Conservation (phyloP, 768 basidiomycete genomes). For the Termitomyces sp. region DNA sequence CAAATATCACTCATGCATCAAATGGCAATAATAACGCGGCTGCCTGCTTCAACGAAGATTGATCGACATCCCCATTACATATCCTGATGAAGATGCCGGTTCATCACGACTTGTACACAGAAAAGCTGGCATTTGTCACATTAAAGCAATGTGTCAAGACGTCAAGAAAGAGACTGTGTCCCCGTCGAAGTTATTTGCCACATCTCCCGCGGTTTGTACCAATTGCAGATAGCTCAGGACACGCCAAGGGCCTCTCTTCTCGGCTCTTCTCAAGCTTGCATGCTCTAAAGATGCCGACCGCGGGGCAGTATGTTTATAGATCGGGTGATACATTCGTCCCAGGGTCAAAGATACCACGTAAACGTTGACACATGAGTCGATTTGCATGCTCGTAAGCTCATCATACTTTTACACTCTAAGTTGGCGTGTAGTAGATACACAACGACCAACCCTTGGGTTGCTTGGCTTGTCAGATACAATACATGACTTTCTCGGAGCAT, state of each 20-base stretch:
- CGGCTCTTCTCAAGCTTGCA: background rate
- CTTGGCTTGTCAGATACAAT: background rate
- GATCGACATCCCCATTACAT: background rate
- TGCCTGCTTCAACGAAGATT: background rate
- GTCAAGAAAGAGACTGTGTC: background rate
- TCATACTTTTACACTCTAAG: background rate
- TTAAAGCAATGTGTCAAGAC: background rate
- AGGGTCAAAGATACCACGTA: background rate
- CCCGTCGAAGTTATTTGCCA: background rate
- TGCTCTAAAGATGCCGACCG: background rate
- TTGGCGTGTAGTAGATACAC: background rate
- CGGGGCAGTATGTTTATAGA: background rate
- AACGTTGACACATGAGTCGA: background rate
- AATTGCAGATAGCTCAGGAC: background rate
- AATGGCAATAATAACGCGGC: conserved; percentile 11
- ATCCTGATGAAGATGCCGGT: background rate
- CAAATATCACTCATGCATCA: background rate
- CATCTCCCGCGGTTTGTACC: background rate
- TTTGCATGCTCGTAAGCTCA: background rate
- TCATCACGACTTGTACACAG: background rate
- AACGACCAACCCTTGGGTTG: background rate
- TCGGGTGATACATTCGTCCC: background rate
- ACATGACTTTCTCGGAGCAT: no score
- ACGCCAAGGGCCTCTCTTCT: background rate
- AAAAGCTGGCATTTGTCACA: background rate